These are phyloP conservation scores for Cyberlindnera bimundalis DNA, from an alignment of 805 yeast species.

Conservation along the genomic window DNA sequence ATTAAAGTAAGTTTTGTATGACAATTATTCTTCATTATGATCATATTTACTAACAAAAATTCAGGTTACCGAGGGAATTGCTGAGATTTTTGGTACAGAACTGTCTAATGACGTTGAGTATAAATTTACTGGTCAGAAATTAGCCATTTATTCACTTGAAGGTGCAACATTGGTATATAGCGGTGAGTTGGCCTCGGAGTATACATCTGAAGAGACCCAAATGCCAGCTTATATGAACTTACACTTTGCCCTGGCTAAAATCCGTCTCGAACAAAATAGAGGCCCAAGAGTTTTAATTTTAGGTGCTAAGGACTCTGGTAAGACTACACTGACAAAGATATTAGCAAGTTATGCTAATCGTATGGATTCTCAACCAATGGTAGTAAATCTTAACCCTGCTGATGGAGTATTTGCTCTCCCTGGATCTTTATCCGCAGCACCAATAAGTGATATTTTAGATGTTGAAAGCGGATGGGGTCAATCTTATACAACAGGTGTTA, in stretches of 20 bases:
- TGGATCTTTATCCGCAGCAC: constrained; percentile 81
- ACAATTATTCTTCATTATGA: no score
- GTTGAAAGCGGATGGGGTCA: constrained; percentile 79
- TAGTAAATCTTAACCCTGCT: constrained; percentile 76
- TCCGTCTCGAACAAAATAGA: constrained; percentile 32
- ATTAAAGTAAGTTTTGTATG: constrained; percentile 36
- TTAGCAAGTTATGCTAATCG: constrained; percentile 75
- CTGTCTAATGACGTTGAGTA: constrained; percentile 68
- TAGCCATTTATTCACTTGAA: constrained; percentile 55
- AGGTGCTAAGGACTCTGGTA: constrained; percentile 76
- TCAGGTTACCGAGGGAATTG: constrained; percentile 58
- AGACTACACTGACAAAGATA: constrained; percentile 68
- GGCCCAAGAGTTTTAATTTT: constrained; percentile 57
- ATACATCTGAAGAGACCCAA: constrained; percentile 68
- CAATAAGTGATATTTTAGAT: constrained; percentile 77
- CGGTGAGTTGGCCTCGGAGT: constrained; percentile 48
- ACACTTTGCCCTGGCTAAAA: constrained; percentile 71
- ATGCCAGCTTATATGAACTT: constrained; percentile 62
- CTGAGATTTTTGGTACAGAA: constrained; percentile 93
- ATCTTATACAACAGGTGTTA: constrained; percentile 69
- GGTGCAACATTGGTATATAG: constrained; percentile 53
- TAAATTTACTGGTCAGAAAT: constrained; percentile 49
- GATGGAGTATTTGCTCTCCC: constrained; percentile 73
- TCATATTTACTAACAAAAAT: constrained; percentile 1
- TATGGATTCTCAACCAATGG: constrained; percentile 61